These are phyloP conservation scores for Cordyceps tenuipes DNA, from an alignment of 2,329 filamentous ascomycete genomes.

Conservation along the genomic window DNA sequence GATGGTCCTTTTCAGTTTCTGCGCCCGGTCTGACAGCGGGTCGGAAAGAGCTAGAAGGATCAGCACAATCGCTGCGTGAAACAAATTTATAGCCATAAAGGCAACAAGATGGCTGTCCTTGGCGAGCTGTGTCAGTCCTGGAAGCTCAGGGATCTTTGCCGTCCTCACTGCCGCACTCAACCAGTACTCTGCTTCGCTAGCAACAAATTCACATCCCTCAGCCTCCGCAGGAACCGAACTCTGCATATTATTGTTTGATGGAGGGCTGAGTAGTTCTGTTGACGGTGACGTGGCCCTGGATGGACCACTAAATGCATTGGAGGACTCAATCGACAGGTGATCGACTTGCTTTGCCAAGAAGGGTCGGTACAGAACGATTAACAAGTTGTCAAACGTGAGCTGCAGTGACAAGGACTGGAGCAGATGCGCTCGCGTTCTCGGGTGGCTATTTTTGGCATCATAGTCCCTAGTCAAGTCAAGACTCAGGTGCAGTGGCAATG, in stretches of 20 bases:
- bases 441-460: background rate
- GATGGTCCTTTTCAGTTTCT: background rate
- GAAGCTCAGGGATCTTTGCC: background rate
- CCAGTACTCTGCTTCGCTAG: background rate
- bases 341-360: background rate
- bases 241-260: too few species aligned
- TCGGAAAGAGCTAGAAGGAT: background rate
- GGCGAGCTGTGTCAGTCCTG: background rate
- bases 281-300: too few species aligned
- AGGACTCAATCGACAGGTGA: background rate
- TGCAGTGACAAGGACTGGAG: background rate
- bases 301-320: too few species aligned
- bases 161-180: background rate
- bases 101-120: background rate
- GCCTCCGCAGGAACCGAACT: too few species aligned
- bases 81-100: background rate
- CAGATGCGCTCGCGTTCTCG: background rate
- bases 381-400: background rate
- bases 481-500: background rate
- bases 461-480: background rate
- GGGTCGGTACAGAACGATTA: background rate
- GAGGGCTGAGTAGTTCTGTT: too few species aligned
- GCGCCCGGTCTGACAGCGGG: background rate
- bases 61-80: background rate
- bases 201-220: too few species aligned